phyloP scores from a whole-genome alignment of 192 early-diverging fungal species.

The Phycomyces nitens region DNA sequence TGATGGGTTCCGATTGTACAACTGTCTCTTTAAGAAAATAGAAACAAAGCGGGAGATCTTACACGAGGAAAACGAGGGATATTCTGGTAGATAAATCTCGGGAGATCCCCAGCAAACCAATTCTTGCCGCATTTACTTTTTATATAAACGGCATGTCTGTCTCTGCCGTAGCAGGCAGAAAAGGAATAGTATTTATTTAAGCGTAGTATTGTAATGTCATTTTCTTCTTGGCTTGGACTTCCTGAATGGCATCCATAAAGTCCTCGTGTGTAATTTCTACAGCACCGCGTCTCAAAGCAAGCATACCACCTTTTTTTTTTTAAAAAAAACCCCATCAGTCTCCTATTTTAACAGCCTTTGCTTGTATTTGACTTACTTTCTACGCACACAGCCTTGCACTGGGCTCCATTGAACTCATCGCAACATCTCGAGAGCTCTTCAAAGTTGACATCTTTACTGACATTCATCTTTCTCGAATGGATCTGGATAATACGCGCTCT shows the following conservation, averaged over 20 bases:
- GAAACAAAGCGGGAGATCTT: too few relatives aligned
- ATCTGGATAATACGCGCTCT: slow-evolving; percentile 95
- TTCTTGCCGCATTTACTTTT: too few relatives aligned
- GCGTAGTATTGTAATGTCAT: slow-evolving; percentile 90
- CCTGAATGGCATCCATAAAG: slow-evolving; percentile 96
- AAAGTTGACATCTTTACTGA: slow-evolving; percentile 91
- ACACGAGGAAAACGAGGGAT: too few relatives aligned
- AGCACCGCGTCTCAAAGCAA: slow-evolving; percentile 88
- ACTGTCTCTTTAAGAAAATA: too few relatives aligned
- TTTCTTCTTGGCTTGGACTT: slow-evolving; percentile 99
- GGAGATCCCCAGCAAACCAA: too few relatives aligned
- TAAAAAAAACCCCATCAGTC: too few relatives aligned
- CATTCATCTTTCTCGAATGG: slow-evolving; percentile 98
- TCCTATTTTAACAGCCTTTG: background rate
- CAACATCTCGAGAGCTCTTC: slow-evolving; percentile 92
- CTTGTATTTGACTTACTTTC: slow-evolving; percentile 25
- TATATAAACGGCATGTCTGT: too few relatives aligned
- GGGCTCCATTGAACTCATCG: slow-evolving; percentile 99
- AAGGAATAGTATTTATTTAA: slow-evolving; percentile 34
- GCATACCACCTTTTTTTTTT: slow-evolving; percentile 86
- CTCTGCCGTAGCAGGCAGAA: too few relatives aligned
- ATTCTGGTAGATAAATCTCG: too few relatives aligned
- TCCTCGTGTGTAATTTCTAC: slow-evolving; percentile 92
- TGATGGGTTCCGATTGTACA: too few relatives aligned
- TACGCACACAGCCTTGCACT: slow-evolving; percentile 98